Conservation (phyloP, 495 filamentous ascomycete species). For the Podospora appendiculata region DNA sequence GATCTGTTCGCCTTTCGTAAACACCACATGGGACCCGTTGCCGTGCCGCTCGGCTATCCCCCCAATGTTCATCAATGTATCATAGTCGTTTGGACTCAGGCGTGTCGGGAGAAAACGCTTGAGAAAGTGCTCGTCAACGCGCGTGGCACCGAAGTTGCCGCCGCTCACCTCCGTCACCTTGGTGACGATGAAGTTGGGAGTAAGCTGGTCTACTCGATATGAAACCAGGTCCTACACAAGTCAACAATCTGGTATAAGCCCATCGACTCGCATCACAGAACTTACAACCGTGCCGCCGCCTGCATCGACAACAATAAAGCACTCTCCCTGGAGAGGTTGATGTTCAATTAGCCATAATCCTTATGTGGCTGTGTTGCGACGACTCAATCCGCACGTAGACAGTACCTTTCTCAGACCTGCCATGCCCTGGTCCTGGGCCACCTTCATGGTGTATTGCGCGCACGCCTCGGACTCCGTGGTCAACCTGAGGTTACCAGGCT, state of each 20-base stretch:
- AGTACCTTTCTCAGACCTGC: background rate
- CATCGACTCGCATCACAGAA: background rate
- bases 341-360: background rate
- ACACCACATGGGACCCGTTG: background rate
- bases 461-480: conserved; percentile 14
- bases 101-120: background rate
- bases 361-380: background rate
- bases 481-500: background rate
- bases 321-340: conserved; percentile 1
- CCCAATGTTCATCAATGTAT: background rate
- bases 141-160: conserved; percentile 3
- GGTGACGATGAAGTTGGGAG: background rate
- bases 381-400: background rate
- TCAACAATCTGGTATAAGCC: background rate
- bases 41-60: background rate
- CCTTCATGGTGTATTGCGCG: conserved; percentile 7
- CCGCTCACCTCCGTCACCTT: background rate
- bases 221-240: too few relatives aligned
- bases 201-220: background rate
- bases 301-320: conserved; percentile 14
- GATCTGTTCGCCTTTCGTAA: conserved; percentile 1
- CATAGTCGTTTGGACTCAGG: background rate
- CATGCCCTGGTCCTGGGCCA: background rate
- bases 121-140: conserved; percentile 5
- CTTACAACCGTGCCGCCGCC: conserved; percentile 12